These are phyloP conservation scores for Larix kaempferi DNA, from an alignment of 75 land plant species.

Conservation along the genomic window DNA sequence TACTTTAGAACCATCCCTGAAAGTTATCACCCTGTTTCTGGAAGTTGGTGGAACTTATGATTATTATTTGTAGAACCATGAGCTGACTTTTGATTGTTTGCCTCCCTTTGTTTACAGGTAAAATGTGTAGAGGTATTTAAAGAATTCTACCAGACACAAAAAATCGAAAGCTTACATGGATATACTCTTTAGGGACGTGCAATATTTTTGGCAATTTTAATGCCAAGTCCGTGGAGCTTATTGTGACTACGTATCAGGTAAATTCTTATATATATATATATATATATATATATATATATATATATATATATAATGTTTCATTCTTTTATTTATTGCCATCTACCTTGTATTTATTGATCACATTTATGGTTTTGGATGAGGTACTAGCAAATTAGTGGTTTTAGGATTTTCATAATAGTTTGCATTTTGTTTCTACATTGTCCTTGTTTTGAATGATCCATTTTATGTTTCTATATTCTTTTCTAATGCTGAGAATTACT, in stretches of 20 bases:
- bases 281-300: too few species aligned
- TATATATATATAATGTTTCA: too few species aligned
- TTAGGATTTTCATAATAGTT: too few species aligned
- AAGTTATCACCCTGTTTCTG: too few species aligned
- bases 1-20: too few species aligned
- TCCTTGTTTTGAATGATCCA: too few species aligned
- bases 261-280: not conserved
- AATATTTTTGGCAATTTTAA: constrained; percentile 84
- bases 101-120: constrained; percentile 37
- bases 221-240: constrained; percentile 70
- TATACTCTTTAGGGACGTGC: constrained; percentile 94
- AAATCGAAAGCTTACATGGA: constrained; percentile 95
- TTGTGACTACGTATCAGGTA: constrained; percentile 95
- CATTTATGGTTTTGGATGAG: not conserved
- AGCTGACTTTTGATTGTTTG: too few species aligned
- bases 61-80: too few species aligned
- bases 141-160: constrained; percentile 94
- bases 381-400: too few species aligned
- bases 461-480: not conserved
- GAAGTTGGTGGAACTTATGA: too few species aligned
- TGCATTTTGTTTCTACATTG: too few species aligned
- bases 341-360: not conserved
- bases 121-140: constrained; percentile 91
- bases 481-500: not conserved
- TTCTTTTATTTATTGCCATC: too few species aligned